Evolutionary conservation across 169 alveolate species (phyloP), one percentile per base, ranked within the genome.

Genomic region (Plasmodium gaboni): DNA sequence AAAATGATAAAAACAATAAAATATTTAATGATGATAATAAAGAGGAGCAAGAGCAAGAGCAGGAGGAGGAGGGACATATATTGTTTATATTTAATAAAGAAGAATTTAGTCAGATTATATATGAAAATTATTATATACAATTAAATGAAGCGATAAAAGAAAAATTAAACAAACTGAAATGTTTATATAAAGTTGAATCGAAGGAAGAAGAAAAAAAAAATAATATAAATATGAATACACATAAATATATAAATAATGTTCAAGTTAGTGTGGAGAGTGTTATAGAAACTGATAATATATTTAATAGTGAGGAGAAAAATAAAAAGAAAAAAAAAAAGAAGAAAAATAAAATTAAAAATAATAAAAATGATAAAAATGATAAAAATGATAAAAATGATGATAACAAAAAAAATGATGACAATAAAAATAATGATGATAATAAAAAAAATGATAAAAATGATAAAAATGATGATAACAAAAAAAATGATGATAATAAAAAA

Each of bases 241-340:
- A 2, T 38, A 38, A 38, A 38, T 38, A 38, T 38, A 5, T 12
- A 60, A 6, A n/a, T 1, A 60, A 42, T 26, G 55, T 22, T 46
- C 6, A 59, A 13, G 9, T 6, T 5, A 9, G 59, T 1, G 53
- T 15, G 12, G 15, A 44, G 2, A 59, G 51, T 7, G 55, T 19
- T 0, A 2, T 8, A 38, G 46, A 38, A 38, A 38, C 10, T 38
- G 7, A 38, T 24, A 61, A 17, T 19, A 4, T 1, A 15, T 15
- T n/a, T 32, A 65, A 10, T n/a, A 28, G 12, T 19, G 57, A 15
- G 13, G 57, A 38, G 19, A 55, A 55, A 55, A 55, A n/a, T 0
- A 53, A 55, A 55, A 55, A 55, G 0, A 69, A 51, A 53, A 71
- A 71, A 13, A 71, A 24, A 5, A 53, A 50, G 12, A 51, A 10